Percentiles rank a stretch among this genome's conserved stretches.
Evolutionary conservation across 306 rosid species (phyloP).

Genomic region (Potentilla sterilis): DNA sequence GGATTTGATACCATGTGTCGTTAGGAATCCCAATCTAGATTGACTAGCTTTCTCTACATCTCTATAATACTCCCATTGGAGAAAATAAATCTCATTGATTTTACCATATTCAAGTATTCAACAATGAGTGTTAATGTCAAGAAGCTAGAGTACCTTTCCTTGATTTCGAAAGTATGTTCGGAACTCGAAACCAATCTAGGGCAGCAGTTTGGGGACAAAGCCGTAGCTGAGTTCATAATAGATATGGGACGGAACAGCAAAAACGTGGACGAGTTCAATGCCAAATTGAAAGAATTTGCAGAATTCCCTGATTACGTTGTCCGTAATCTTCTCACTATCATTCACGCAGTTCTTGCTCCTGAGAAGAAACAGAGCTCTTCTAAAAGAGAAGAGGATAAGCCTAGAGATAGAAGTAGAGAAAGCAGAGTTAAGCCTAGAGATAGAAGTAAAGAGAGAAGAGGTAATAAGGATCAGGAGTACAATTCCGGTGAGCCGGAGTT

Average conservation of each 20-base stretch:
- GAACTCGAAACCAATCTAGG: slow-evolving; percentile 82
- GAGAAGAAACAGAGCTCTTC: slow-evolving; percentile 40
- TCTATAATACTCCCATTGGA: not conserved
- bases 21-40: not conserved
- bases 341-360: slow-evolving; percentile 79
- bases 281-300: slow-evolving; percentile 60
- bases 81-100: no score
- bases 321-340: slow-evolving; percentile 58
- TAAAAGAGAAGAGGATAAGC: slow-evolving; percentile 31
- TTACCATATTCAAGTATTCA: not conserved
- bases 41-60: not conserved
- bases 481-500: slow-evolving; percentile 53
- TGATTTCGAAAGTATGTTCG: slow-evolving; percentile 75
- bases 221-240: slow-evolving; percentile 68
- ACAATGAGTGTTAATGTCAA: slow-evolving; percentile 46
- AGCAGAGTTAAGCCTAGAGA: slow-evolving; percentile 31
- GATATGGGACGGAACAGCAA: slow-evolving; percentile 63
- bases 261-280: slow-evolving; percentile 57
- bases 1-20: not conserved
- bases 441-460: slow-evolving; percentile 31
- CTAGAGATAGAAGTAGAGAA: slow-evolving; percentile 33
- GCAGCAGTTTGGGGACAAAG: slow-evolving; percentile 45
- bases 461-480: slow-evolving; percentile 26
- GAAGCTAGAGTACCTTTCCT: slow-evolving; percentile 67
- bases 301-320: slow-evolving; percentile 80